A percentile compares a stretch with the other conserved stretches of the same genome.
These are phyloP conservation scores for Primulina eburnea DNA, from an alignment of 257 asterid species.

Conservation along the genomic window DNA sequence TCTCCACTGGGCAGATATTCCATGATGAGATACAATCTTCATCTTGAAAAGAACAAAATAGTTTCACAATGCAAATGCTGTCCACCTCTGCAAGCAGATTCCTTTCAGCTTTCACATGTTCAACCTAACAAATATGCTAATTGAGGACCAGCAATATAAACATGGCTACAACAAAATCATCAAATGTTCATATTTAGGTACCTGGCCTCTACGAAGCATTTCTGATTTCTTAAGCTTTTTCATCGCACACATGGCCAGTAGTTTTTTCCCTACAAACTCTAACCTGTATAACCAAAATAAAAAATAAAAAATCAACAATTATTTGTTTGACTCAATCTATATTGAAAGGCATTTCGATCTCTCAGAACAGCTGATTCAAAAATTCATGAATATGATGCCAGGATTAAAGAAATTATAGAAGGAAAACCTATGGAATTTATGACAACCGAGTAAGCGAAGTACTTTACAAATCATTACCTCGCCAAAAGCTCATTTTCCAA, in stretches of 20 bases:
- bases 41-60: conserved; percentile 90
- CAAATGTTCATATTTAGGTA: conserved; percentile 37
- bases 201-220: conserved; percentile 99
- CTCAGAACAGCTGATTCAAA: conserved; percentile 13
- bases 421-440: conserved; percentile 11
- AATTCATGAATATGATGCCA: conserved; percentile 20
- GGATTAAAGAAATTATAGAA: background rate
- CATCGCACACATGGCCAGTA: conserved; percentile 92
- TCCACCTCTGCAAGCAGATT: conserved; percentile 94
- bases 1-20: conserved; percentile 98
- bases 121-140: conserved; percentile 57
- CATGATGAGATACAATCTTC: conserved; percentile 93
- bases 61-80: conserved; percentile 89
- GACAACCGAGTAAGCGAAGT: conserved; percentile 1
- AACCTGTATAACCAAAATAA: conserved; percentile 47
- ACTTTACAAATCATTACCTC: conserved; percentile 54
- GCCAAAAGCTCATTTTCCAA: conserved; percentile 98
- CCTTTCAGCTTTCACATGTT: conserved; percentile 97
- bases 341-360: background rate
- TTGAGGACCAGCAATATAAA: conserved; percentile 30
- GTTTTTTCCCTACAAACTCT: conserved; percentile 92
- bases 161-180: conserved; percentile 26
- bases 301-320: conserved; percentile 23
- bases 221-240: conserved; percentile 97
- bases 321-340: conserved; percentile 11